Conservation (phyloP, 1,284 basidiomycete genomes). For the Apiotrichum siamense region DNA sequence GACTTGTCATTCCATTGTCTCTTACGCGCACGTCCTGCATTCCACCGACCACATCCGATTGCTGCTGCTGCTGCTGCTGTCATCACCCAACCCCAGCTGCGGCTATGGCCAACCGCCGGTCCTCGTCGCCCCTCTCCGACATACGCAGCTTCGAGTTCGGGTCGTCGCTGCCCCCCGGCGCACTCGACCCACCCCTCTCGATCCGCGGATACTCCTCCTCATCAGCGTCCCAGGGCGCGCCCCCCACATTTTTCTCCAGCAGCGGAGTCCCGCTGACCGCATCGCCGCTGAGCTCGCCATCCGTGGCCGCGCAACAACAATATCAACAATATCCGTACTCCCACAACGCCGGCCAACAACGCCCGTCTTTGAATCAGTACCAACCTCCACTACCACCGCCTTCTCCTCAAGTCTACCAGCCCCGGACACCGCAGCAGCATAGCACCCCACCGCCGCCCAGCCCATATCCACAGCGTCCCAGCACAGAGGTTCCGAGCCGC, state of each 20-base stretch:
- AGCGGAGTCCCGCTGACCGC: no score
- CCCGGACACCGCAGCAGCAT: no score
- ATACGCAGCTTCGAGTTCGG: constrained; percentile 5
- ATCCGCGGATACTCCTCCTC: neutral
- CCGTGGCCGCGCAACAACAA: neutral
- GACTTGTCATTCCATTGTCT: no score
- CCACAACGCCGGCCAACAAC: neutral
- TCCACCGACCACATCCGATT: no score
- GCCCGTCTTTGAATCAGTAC: neutral
- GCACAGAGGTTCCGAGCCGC: neutral
- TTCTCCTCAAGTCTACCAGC: no score
- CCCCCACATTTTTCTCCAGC: neutral
- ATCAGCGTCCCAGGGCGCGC: neutral
- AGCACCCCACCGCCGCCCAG: neutral
- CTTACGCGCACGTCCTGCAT: no score
- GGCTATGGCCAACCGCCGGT: neutral
- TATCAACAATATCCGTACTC: neutral
- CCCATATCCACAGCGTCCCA: neutral
- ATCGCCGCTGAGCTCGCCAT: no score
- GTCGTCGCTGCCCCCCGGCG: constrained; percentile 8
- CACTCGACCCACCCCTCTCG: neutral
- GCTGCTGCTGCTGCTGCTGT: neutral
- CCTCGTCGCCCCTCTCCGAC: neutral
- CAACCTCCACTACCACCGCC: no score
- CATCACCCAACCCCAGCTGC: neutral